A percentile compares a stretch with the other conserved stretches of the same genome.
phyloP scores from a whole-genome alignment of 2,329 filamentous ascomycete species.

The Curvularia eragrostidis region DNA sequence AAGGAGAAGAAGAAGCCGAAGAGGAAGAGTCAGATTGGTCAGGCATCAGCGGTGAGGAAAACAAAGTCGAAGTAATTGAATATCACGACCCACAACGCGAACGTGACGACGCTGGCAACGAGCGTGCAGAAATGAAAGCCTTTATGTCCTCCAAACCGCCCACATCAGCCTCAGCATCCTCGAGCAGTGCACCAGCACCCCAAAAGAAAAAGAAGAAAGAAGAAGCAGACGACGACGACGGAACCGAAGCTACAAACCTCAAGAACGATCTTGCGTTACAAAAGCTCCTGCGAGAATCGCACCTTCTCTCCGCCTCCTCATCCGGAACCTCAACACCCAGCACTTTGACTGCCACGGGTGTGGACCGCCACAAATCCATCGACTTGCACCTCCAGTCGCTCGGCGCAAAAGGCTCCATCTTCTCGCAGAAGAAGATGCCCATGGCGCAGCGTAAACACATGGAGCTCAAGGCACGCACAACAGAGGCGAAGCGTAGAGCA shows the following conservation, averaged over 20 bases:
- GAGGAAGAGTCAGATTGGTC: slow-evolving; percentile 64
- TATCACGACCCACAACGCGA: slow-evolving; percentile 37
- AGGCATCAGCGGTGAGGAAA: slow-evolving; percentile 60
- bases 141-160: slow-evolving; percentile 73
- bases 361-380: slow-evolving; percentile 78
- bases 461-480: slow-evolving; percentile 65
- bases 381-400: slow-evolving; percentile 84
- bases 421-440: slow-evolving; percentile 85
- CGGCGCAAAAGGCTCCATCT: slow-evolving; percentile 77
- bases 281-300: slow-evolving; percentile 87
- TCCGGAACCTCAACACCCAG: slow-evolving; percentile 51
- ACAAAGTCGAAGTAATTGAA: slow-evolving; percentile 54
- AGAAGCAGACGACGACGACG: slow-evolving; percentile 54
- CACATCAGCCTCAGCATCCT: slow-evolving; percentile 37
- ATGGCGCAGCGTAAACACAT: slow-evolving; percentile 89
- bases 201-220: slow-evolving; percentile 20
- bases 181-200: slow-evolving; percentile 19
- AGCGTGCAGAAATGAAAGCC: slow-evolving; percentile 72
- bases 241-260: slow-evolving; percentile 69
- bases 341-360: slow-evolving; percentile 61
- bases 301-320: slow-evolving; percentile 72
- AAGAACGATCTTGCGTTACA: slow-evolving; percentile 94
- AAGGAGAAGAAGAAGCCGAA: slow-evolving; percentile 39
- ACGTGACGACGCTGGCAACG: slow-evolving; percentile 31
- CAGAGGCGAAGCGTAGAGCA: slow-evolving; percentile 73